Evolutionary conservation across 2,329 filamentous ascomycete genomes (phyloP), one percentile per base, ranked within the genome.

Genomic region (Cladosporium colombiae): DNA sequence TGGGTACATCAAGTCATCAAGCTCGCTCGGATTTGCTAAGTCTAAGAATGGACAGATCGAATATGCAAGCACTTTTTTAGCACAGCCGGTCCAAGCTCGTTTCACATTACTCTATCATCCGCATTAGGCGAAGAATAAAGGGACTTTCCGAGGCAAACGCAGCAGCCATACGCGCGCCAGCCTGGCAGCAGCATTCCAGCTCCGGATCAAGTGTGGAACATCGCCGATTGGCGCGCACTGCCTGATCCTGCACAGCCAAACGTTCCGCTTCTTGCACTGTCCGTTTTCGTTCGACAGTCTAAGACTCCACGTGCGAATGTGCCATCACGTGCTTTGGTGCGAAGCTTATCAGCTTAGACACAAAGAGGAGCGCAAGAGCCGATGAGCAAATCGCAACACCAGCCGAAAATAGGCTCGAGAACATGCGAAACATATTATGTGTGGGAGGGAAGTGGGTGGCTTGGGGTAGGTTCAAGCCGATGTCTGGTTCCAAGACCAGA

Each of bases 381-480:
- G 18, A n/a, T 18, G 37, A 44, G 16, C 37, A 44, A 44, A 44
- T 44, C 37, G 37, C 37, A 44, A 44, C 6, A 0, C 7, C 18
- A 21, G 53, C 53, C 53, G 53, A 57, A 37, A 37, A 57, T 57
- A 57, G 53, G 53, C 53, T 57, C 21, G 11, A 31, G 53, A 37
- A 52, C 14, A 27, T 25, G 49, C 21, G 25, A 52, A 23, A 27
- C 21, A 52, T 25, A 37, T 37, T 35, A 35, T 35, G 53, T 23
- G n/a, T 23, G 29, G 10, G n/a, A 37, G 13, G 53, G 53, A 57
- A 25, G 18, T 14, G 53, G 31, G 53, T 23, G 56, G 56, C 56
- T 58, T 58, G 56, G 23, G 56, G 56, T 58, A 58, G 46, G 58
- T 61, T 61, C 33, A 61, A 61, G 58, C 58, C 58, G 37, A 44